A percentile compares a stretch with the other conserved stretches of the same genome.
Conservation (phyloP, 2,329 filamentous ascomycete species). For the Talaromyces sp. region DNA sequence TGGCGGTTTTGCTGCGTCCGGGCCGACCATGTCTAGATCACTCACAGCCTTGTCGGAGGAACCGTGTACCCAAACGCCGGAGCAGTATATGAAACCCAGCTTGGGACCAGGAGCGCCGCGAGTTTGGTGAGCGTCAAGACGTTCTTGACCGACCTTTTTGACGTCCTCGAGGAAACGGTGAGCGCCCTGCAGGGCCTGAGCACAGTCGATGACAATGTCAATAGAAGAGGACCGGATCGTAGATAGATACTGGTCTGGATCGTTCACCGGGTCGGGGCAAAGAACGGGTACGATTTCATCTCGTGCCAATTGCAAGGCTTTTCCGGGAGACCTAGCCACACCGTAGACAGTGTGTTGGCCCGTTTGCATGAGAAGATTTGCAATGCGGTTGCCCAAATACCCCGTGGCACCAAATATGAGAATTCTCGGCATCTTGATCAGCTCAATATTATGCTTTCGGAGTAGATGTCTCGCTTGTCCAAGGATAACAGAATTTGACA, state of each 20-base stretch:
- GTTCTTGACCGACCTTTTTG: conserved; percentile 20
- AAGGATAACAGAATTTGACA: neutral
- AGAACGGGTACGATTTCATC: conserved; percentile 36
- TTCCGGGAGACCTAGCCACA: conserved; percentile 31
- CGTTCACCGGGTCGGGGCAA: conserved; percentile 21
- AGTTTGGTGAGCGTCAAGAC: conserved; percentile 22
- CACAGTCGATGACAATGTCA: conserved; percentile 36
- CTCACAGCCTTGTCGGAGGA: conserved; percentile 26
- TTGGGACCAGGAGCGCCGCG: conserved; percentile 28
- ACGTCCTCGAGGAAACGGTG: conserved; percentile 23
- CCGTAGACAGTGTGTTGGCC: conserved; percentile 37
- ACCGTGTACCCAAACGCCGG: conserved; percentile 39
- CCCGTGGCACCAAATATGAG: conserved; percentile 33
- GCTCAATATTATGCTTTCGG: neutral
- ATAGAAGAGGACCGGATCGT: conserved; percentile 26
- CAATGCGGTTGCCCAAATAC: conserved; percentile 29
- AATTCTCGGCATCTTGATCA: conserved; percentile 29
- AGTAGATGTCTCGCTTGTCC: neutral
- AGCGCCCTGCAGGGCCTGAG: conserved; percentile 26
- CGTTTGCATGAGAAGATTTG: conserved; percentile 25
- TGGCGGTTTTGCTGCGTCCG: conserved; percentile 22
- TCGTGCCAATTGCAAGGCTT: conserved; percentile 27
- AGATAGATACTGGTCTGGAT: conserved; percentile 23
- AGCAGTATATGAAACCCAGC: conserved; percentile 38
- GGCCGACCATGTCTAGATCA: conserved; percentile 30